Conservation (phyloP, 495 filamentous ascomycete genomes). For the Penicillium parvum region DNA sequence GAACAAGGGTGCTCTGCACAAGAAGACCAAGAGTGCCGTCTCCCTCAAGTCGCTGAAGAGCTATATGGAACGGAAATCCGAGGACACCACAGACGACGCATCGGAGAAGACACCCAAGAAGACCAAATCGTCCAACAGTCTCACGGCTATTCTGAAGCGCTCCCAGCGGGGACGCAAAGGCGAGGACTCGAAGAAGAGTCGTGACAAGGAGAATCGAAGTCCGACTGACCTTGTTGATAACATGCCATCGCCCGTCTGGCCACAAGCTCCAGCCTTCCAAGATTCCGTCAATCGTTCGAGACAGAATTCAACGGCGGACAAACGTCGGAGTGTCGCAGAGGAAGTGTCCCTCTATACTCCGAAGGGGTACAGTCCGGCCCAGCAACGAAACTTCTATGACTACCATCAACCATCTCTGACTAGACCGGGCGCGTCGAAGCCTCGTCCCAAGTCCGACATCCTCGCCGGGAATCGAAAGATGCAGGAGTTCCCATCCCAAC, state of each 20-base stretch:
- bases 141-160: constrained; percentile 53
- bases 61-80: constrained; percentile 53
- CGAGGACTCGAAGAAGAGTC: constrained; percentile 45
- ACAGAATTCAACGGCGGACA: constrained; percentile 32
- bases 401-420: constrained; percentile 53
- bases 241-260: constrained; percentile 70
- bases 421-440: constrained; percentile 30
- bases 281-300: constrained; percentile 22
- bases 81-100: constrained; percentile 31
- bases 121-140: constrained; percentile 76
- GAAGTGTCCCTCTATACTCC: constrained; percentile 62
- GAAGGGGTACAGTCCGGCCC: constrained; percentile 56
- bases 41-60: constrained; percentile 58
- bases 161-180: constrained; percentile 41
- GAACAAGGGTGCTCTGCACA: constrained; percentile 43
- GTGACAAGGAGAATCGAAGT: constrained; percentile 72
- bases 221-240: constrained; percentile 44
- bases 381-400: constrained; percentile 61
- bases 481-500: constrained; percentile 31
- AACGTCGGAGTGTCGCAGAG: constrained; percentile 43
- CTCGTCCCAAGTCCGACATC: constrained; percentile 53
- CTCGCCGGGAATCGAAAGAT: constrained; percentile 36
- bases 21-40: constrained; percentile 63
- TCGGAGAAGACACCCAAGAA: constrained; percentile 63
- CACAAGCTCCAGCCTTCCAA: constrained; percentile 52